These are phyloP conservation scores for Priceomyces haplophilus DNA, from an alignment of 805 yeast species.

Conservation along the genomic window DNA sequence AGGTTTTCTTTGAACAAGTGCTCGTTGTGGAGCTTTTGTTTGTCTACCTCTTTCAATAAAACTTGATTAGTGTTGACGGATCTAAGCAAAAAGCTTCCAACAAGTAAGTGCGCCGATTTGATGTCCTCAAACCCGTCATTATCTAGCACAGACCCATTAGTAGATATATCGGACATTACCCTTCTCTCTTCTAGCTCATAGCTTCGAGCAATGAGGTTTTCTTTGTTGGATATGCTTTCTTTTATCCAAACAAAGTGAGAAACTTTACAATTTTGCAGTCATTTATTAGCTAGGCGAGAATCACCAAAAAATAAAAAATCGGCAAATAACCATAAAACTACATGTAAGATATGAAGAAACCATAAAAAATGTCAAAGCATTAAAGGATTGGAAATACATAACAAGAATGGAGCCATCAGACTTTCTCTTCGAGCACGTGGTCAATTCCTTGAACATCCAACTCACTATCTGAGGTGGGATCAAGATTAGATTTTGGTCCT, in stretches of 20 bases:
- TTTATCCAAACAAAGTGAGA: too few species aligned
- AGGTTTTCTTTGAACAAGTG: neutral
- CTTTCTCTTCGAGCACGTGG: conserved; percentile 3
- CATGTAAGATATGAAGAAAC: too few species aligned
- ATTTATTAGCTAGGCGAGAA: too few species aligned
- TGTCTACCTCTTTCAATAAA: neutral
- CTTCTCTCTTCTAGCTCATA: neutral
- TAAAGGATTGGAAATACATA: too few species aligned
- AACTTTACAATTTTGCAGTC: conserved; percentile 1
- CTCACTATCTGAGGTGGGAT: conserved; percentile 5
- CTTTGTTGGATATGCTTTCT: neutral
- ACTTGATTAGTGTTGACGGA: neutral
- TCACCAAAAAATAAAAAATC: too few species aligned
- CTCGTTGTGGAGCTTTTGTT: neutral
- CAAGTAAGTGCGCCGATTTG: neutral
- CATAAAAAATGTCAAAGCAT: too few species aligned
- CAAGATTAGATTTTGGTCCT: conserved; percentile 47
- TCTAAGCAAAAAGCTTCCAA: neutral
- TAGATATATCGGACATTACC: neutral
- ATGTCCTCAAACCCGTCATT: neutral
- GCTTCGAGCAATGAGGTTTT: neutral
- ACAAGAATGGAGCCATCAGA: neutral
- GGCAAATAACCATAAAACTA: too few species aligned
- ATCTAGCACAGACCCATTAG: neutral
- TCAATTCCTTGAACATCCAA: neutral